Evolutionary conservation across 2,329 filamentous ascomycete genomes (phyloP), one percentile per base, ranked within the genome.

Genomic region (Eutypella sp.): DNA sequence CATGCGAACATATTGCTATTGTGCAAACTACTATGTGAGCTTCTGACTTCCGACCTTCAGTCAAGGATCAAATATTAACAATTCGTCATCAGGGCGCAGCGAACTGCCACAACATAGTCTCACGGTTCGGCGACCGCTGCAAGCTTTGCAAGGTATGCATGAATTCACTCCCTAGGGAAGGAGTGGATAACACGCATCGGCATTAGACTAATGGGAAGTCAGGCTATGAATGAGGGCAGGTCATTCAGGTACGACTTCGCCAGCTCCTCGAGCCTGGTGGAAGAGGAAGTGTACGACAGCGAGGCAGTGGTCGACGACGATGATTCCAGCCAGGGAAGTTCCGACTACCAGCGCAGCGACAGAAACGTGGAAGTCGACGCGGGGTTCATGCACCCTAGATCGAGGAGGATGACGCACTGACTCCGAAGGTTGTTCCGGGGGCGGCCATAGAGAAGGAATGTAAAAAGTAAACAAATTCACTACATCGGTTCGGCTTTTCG

Each of bases 11-110:
- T 31, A 52, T 47, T 61, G 53, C 52, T 60, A 61, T 24, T 62
- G 58, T 41, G 58, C 56, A 23, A 63, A 61, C 50, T 63, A 57
- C 47, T 63, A 61, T 33, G 58, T 61, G 31, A 46, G n/a, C n/a
- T n/a, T n/a, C n/a, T n/a, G 56, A 53, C 9, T 2, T 34, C 16
- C 13, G 29, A 16, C 11, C 15, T 33, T 15, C 5, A 5, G 7
- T n/a, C 20, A 20, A 10, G 13, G 18, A 10, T 31, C 37, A 22
- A 16, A 40, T 29, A 23, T 44, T 47, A 20, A 50, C 24, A 15
- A 18, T 7, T 23, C 10, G 19, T 8, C 24, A 38, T 52, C 22
- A 62, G 59, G 55, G 53, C 36, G 38, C 50, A 10, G 47, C 52
- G 34, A 55, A 61, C 49, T 63, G 60, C 54, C 54, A 56, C 37